A percentile compares a stretch with the other conserved stretches of the same genome.
Conservation (phyloP, 306 rosid species). For the Albizia julibrissin region DNA sequence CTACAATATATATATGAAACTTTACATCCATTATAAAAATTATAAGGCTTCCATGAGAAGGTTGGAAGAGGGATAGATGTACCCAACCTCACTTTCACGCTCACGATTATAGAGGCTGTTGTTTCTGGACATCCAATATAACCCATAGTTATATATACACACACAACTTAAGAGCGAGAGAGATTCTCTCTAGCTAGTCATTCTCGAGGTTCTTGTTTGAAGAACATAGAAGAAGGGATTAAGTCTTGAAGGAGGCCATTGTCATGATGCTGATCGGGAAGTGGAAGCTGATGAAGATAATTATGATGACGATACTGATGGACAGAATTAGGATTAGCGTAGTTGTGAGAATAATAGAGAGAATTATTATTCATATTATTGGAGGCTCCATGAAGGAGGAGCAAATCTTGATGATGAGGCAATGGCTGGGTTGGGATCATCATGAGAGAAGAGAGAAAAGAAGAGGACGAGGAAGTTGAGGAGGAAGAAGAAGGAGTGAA, state of each 20-base stretch:
- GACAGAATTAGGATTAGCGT: slow-evolving; percentile 20
- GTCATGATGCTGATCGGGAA: slow-evolving; percentile 29
- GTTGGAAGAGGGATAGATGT: too few species aligned
- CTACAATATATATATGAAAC: background rate
- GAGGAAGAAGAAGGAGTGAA: slow-evolving; percentile 58
- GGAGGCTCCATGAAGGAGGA: slow-evolving; percentile 2
- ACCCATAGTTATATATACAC: too few species aligned
- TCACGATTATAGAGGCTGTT: too few species aligned
- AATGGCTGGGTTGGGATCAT: background rate
- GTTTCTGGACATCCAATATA: too few species aligned
- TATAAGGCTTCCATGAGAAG: too few species aligned
- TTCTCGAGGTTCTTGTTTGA: slow-evolving; percentile 57
- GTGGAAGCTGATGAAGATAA: slow-evolving; percentile 17
- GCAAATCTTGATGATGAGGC: background rate
- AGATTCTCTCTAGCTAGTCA: background rate
- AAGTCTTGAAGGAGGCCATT: slow-evolving; percentile 79
- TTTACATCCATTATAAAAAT: background rate
- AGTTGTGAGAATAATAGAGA: slow-evolving; percentile 6
- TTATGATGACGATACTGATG: slow-evolving; percentile 26
- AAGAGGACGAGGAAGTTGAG: slow-evolving; percentile 31
- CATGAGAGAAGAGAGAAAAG: background rate
- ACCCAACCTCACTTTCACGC: too few species aligned
- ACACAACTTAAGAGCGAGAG: slow-evolving; percentile 29
- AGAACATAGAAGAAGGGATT: slow-evolving; percentile 71
- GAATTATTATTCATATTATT: background rate